Base-by-base conservation (phyloP, 1,139 yeast species). In the Yamadazyma epiphylla region DNA sequence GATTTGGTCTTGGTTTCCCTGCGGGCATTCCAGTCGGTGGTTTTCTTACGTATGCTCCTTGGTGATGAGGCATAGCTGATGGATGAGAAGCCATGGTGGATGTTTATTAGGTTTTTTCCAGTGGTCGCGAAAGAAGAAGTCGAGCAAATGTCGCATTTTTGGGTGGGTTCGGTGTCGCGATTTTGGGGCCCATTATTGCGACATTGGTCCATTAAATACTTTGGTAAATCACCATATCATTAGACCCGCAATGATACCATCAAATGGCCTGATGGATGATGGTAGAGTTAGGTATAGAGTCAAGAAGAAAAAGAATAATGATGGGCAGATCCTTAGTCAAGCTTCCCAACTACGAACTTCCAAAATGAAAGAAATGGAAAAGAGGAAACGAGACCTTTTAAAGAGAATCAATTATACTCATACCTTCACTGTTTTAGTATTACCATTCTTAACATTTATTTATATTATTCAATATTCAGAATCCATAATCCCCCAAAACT, bases 351-450 rank as follows among this genome's bases (percentile, higher is more conserved):
- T 54, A n/a, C 51, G 45, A 32, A 38, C 37, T 7, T 29, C 47
- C 7, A 45, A 45, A 25, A 48, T 52, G 19, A 46, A 50, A 23
- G 51, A 55, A 29, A 58, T 61, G 39, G 48, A 49, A 24, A 58
- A 59, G 33, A 46, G 56, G 10, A 59, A 49, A 34, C 49, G 61
- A 27, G 66, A 60, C 36, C 43, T 62, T n/a, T 41, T 63, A 11
- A 50, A 39, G 12, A 46, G 70, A 23, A 56, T 61, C 29, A 60
- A 63, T 41, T 63, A 60, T 37, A 42, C 43, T 20, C 54, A 60
- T 32, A 48, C 58, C 3, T 39, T 58, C n/a, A 48, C 68, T 0
- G 60, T 54, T 25, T 52, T 57, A n/a, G 42, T 61, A 6, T 45
- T 63, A 17, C 70, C 70, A 10, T 22, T 51, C 2, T 21, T 51